Conservation (phyloP, 2,329 filamentous ascomycete genomes). For the Botrytis galanthina region DNA sequence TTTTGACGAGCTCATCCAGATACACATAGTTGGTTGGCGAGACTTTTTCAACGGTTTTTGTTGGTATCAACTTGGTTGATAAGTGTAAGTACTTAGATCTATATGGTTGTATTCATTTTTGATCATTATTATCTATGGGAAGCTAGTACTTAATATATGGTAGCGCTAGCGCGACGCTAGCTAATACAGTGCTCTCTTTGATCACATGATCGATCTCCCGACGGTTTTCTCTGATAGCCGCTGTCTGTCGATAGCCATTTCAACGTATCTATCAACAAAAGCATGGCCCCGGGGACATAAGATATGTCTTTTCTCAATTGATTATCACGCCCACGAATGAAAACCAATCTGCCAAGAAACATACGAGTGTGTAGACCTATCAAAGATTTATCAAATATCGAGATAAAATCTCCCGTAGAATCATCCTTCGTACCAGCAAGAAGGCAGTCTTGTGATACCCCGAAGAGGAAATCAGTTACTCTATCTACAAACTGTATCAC, state of each 20-base stretch:
- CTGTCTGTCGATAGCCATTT: constrained; percentile 15
- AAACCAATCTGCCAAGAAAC: constrained; percentile 17
- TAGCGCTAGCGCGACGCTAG: too few relatives aligned
- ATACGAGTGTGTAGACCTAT: constrained; percentile 12
- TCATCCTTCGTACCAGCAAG: not conserved
- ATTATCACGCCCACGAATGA: not conserved
- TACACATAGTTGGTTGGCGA: constrained; percentile 42
- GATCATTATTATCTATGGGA: too few relatives aligned
- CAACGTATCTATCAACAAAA: constrained; percentile 18
- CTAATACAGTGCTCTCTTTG: too few relatives aligned
- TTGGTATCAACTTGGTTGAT: too few relatives aligned
- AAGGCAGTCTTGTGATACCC: not conserved
- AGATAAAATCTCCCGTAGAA: not conserved
- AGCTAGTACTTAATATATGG: too few relatives aligned
- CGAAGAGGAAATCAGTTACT: not conserved
- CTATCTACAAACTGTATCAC: not conserved
- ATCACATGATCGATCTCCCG: too few relatives aligned
- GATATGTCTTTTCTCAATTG: constrained; percentile 15
- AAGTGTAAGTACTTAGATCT: too few relatives aligned
- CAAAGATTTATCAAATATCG: constrained; percentile 20
- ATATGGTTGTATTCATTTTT: too few relatives aligned
- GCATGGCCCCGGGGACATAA: constrained; percentile 16
- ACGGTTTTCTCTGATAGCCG: not conserved
- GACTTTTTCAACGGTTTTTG: not conserved
- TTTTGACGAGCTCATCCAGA: constrained; percentile 47